These are phyloP conservation scores for Nemania sp. DNA, from an alignment of 2,329 filamentous ascomycete species.

Conservation along the genomic window DNA sequence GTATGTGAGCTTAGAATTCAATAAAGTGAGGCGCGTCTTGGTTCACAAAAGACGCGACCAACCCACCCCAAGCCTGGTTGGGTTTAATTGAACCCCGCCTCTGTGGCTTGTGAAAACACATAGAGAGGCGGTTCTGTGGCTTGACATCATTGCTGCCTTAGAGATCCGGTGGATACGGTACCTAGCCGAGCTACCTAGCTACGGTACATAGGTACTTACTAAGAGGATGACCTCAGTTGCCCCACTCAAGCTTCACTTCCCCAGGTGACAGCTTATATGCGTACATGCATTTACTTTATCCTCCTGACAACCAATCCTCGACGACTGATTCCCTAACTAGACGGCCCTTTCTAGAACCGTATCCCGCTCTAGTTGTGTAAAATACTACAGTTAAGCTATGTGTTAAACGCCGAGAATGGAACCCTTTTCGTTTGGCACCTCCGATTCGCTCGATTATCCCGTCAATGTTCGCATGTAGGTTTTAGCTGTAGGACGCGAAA, in stretches of 20 bases:
- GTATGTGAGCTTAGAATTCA: neutral
- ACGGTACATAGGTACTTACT: neutral
- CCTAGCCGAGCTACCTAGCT: too few species aligned
- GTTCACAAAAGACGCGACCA: slow-evolving; percentile 23
- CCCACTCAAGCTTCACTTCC: slow-evolving; percentile 18
- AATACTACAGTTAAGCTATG: slow-evolving; percentile 23
- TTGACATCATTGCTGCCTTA: neutral
- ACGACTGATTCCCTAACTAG: neutral
- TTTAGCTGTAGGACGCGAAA: neutral
- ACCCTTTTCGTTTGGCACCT: slow-evolving; percentile 94
- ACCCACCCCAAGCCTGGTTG: slow-evolving; percentile 4
- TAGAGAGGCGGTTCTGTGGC: slow-evolving; percentile 5
- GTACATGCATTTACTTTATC: neutral
- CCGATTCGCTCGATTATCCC: slow-evolving; percentile 82
- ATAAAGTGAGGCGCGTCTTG: slow-evolving; percentile 39
- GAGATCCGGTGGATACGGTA: neutral
- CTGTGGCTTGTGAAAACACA: slow-evolving; percentile 16
- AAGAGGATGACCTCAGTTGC: slow-evolving; percentile 30
- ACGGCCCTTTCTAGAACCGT: neutral
- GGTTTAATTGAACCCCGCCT: slow-evolving; percentile 20
- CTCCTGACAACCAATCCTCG: neutral
- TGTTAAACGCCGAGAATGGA: slow-evolving; percentile 72
- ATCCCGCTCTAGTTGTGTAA: slow-evolving; percentile 12
- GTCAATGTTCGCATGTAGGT: slow-evolving; percentile 74
- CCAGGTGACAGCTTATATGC: slow-evolving; percentile 20